These are phyloP conservation scores for Cladosporium sp. DNA, from an alignment of 2,329 filamentous ascomycete genomes.

Conservation along the genomic window DNA sequence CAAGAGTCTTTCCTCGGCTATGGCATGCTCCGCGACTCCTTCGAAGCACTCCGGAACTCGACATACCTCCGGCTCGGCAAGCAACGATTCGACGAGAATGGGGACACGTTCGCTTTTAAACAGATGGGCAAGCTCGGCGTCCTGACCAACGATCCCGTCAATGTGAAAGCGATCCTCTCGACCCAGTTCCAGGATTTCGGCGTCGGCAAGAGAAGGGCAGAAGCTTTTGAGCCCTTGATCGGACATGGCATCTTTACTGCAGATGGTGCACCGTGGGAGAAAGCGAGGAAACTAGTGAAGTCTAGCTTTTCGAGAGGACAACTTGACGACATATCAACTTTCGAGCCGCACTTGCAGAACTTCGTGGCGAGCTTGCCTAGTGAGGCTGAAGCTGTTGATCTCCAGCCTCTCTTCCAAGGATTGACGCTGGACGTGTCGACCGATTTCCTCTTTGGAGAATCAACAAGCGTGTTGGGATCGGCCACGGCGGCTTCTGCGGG, in stretches of 20 bases:
- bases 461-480: conserved; percentile 28
- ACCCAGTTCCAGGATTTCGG: conserved; percentile 85
- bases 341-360: conserved; percentile 75
- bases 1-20: conserved; percentile 11
- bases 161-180: conserved; percentile 85
- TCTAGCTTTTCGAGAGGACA: conserved; percentile 86
- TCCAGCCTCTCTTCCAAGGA: conserved; percentile 76
- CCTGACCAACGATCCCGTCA: conserved; percentile 81
- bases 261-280: conserved; percentile 77
- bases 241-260: conserved; percentile 62
- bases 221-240: conserved; percentile 29
- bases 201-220: conserved; percentile 59
- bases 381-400: conserved; percentile 59
- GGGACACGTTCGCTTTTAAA: conserved; percentile 11
- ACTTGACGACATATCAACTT: conserved; percentile 76
- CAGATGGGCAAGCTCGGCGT: conserved; percentile 42
- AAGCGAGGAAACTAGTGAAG: conserved; percentile 75
- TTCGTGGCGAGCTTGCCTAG: conserved; percentile 65
- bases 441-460: conserved; percentile 75
- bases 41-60: background rate
- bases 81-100: conserved; percentile 4
- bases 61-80: conserved; percentile 12
- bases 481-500: conserved; percentile 28
- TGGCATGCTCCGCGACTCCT: conserved; percentile 15
- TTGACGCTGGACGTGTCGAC: conserved; percentile 83